These are phyloP conservation scores for Aspergillus sp. DNA, from an alignment of 2,329 filamentous ascomycete genomes.

Conservation along the genomic window DNA sequence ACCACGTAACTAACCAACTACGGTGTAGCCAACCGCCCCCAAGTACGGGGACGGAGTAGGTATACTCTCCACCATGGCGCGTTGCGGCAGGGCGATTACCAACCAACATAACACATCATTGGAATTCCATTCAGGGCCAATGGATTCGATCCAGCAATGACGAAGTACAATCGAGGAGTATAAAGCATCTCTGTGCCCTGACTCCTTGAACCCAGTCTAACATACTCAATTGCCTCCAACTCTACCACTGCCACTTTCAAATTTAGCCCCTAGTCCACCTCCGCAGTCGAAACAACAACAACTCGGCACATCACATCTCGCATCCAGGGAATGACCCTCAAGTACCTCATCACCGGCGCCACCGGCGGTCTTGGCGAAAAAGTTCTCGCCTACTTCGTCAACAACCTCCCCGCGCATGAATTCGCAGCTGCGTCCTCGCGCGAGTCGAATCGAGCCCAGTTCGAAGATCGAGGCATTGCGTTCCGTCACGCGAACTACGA, in stretches of 20 bases:
- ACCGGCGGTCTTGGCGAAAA: slow-evolving; percentile 38
- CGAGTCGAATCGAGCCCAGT: slow-evolving; percentile 40
- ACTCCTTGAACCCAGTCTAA: neutral
- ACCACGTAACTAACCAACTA: too few relatives aligned
- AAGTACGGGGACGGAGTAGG: too few relatives aligned
- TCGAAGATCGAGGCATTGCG: slow-evolving; percentile 46
- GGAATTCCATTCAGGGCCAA: neutral
- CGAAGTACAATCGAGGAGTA: neutral
- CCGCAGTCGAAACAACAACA: neutral
- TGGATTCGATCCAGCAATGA: neutral
- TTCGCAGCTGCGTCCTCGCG: slow-evolving; percentile 52
- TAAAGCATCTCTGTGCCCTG: neutral
- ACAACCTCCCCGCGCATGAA: slow-evolving; percentile 41
- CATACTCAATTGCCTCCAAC: too few relatives aligned
- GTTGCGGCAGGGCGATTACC: neutral
- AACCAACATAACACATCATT: neutral
- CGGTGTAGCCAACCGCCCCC: too few relatives aligned
- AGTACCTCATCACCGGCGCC: slow-evolving; percentile 40
- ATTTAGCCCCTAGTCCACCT: neutral
- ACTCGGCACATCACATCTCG: too few relatives aligned
- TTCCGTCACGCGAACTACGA: slow-evolving; percentile 57
- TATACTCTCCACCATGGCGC: neutral
- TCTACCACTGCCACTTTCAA: too few relatives aligned
- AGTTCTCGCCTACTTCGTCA: slow-evolving; percentile 33
- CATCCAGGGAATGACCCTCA: slow-evolving; percentile 28